phyloP scores from a whole-genome alignment of 352 stramenopile species.

The Aphanomyces stellatus region DNA sequence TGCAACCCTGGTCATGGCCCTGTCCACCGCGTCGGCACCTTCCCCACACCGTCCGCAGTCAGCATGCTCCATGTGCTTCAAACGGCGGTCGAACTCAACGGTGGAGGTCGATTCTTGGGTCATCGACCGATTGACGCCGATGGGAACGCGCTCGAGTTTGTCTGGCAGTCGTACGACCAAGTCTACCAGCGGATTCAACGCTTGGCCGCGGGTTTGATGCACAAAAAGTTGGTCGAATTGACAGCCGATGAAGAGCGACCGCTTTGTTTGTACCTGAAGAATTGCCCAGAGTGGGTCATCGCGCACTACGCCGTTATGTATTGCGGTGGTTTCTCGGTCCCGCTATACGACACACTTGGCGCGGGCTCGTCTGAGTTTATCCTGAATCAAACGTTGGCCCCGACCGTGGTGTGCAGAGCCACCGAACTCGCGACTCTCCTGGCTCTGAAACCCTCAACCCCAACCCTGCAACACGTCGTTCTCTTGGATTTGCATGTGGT shows the following conservation, averaged over 20 bases:
- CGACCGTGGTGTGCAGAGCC: conserved; percentile 22
- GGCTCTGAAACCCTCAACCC: background rate
- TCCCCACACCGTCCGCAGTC: conserved; percentile 3
- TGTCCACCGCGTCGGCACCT: background rate
- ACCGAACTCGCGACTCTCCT: conserved; percentile 15
- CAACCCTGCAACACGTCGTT: background rate
- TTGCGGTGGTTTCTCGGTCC: background rate
- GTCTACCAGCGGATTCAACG: conserved; percentile 22
- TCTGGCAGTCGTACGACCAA: conserved; percentile 47
- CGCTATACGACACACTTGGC: conserved; percentile 27
- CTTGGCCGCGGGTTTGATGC: background rate
- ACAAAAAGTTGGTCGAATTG: conserved; percentile 4
- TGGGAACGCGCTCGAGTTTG: conserved; percentile 31
- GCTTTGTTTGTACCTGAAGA: conserved; percentile 84
- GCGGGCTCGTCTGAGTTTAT: conserved; percentile 18
- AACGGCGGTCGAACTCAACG: conserved; percentile 20
- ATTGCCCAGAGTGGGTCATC: conserved; percentile 86
- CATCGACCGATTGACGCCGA: conserved; percentile 36
- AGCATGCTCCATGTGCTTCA: conserved; percentile 26
- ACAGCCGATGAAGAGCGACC: conserved; percentile 30
- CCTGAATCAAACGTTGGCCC: conserved; percentile 21
- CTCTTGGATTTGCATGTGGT: background rate
- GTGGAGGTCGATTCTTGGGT: conserved; percentile 37
- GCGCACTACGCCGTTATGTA: conserved; percentile 41
- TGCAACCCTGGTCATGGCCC: conserved; percentile 7